phyloP scores from a whole-genome alignment of 2,329 filamentous ascomycete genomes.

The Magnaporthiopsis rhizophila region DNA sequence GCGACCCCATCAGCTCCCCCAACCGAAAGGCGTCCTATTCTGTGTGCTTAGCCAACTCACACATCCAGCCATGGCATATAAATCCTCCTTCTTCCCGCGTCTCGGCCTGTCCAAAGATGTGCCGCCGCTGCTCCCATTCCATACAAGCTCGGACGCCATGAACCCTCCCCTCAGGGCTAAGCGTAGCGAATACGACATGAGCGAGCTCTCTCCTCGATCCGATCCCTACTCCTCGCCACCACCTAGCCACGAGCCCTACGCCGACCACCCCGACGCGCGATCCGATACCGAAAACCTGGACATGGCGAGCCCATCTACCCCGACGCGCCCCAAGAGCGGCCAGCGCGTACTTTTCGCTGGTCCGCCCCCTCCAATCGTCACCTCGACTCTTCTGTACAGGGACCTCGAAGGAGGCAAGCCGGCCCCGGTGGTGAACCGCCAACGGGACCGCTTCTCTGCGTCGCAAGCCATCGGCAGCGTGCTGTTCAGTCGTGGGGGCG shows the following conservation, averaged over 20 bases:
- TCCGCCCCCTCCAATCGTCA: slow-evolving; percentile 40
- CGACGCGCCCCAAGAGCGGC: slow-evolving; percentile 20
- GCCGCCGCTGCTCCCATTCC: slow-evolving; percentile 20
- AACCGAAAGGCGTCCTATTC: neutral
- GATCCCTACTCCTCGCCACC: slow-evolving; percentile 12
- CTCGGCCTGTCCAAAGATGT: slow-evolving; percentile 19
- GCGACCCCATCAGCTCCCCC: neutral
- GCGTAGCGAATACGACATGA: slow-evolving; percentile 25
- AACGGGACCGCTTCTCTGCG: slow-evolving; percentile 15
- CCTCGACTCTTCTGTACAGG: slow-evolving; percentile 18
- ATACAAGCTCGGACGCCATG: slow-evolving; percentile 11
- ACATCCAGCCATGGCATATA: slow-evolving; percentile 6
- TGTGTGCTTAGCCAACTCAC: neutral
- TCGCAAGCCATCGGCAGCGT: slow-evolving; percentile 24
- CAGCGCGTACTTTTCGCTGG: slow-evolving; percentile 32
- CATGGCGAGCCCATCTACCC: slow-evolving; percentile 11
- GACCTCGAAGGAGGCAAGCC: slow-evolving; percentile 21
- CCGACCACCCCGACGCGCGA: slow-evolving; percentile 7
- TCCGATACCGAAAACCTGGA: slow-evolving; percentile 10
- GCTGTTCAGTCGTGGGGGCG: slow-evolving; percentile 26
- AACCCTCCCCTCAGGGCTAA: slow-evolving; percentile 19
- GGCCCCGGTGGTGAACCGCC: slow-evolving; percentile 5
- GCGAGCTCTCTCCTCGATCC: slow-evolving; percentile 23
- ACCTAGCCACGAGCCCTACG: slow-evolving; percentile 4
- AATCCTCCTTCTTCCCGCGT: slow-evolving; percentile 22